phyloP scores from a whole-genome alignment of 2,329 filamentous ascomycete genomes.

The Trichothecium roseum region DNA sequence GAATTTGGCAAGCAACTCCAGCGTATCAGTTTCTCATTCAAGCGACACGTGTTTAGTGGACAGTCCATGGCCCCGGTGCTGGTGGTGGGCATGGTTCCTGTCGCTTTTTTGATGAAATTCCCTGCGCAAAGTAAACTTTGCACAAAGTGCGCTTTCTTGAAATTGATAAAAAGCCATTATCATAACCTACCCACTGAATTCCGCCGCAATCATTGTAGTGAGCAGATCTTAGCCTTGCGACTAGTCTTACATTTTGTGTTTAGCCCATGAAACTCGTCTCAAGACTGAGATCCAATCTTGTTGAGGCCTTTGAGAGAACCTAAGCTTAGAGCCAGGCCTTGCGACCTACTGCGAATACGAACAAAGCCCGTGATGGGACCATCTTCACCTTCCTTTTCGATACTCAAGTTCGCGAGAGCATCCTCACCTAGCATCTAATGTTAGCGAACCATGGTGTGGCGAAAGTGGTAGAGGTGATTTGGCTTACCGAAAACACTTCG shows the following conservation, averaged over 20 bases:
- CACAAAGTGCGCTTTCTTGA: too few relatives aligned
- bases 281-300: constrained; percentile 48
- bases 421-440: constrained; percentile 67
- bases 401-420: constrained; percentile 91
- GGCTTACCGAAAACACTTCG: constrained; percentile 93
- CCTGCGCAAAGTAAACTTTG: too few relatives aligned
- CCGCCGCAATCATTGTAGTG: constrained; percentile 17
- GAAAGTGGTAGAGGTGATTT: too few relatives aligned
- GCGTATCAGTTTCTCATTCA: too few relatives aligned
- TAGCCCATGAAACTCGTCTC: neutral
- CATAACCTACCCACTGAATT: constrained; percentile 19
- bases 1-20: too few relatives aligned
- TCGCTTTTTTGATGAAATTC: too few relatives aligned
- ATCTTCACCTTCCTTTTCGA: constrained; percentile 93
- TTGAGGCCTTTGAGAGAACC: constrained; percentile 92
- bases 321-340: constrained; percentile 86
- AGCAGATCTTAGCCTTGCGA: constrained; percentile 10
- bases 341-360: constrained; percentile 91
- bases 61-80: too few relatives aligned
- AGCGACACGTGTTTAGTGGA: too few relatives aligned
- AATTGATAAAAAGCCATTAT: constrained; percentile 20
- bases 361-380: constrained; percentile 96
- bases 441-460: constrained; percentile 11
- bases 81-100: too few relatives aligned
- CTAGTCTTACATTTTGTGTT: constrained; percentile 5